A percentile compares a stretch with the other conserved stretches of the same genome.
Evolutionary conservation across 2,329 filamentous ascomycete genomes (phyloP).

Genomic region (Apiospora aurea): DNA sequence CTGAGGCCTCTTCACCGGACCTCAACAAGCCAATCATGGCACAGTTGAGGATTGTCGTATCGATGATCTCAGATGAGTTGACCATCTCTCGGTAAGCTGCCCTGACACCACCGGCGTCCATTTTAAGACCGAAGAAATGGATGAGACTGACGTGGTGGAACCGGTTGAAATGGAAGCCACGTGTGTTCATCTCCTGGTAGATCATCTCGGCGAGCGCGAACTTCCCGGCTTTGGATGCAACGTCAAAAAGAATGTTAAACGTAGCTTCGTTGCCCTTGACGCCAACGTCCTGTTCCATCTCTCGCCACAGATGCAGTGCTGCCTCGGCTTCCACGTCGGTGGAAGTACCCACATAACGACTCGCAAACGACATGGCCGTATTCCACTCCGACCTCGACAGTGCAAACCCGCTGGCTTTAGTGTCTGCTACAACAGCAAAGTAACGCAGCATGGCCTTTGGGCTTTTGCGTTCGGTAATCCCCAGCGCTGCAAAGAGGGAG

Average conservation of each 20-base stretch:
- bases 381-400: constrained; percentile 80
- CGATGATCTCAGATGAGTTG: constrained; percentile 84
- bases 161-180: constrained; percentile 74
- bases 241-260: constrained; percentile 91
- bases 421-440: constrained; percentile 83
- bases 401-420: constrained; percentile 75
- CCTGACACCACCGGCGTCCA: constrained; percentile 77
- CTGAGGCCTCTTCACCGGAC: constrained; percentile 77
- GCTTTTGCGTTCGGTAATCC: constrained; percentile 64
- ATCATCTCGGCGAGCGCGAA: constrained; percentile 85
- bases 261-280: constrained; percentile 77
- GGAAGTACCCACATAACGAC: constrained; percentile 69
- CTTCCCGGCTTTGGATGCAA: constrained; percentile 85
- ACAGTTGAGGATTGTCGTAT: constrained; percentile 85
- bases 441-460: constrained; percentile 78
- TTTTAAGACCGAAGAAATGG: constrained; percentile 79
- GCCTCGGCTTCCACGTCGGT: constrained; percentile 68
- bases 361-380: constrained; percentile 79
- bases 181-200: constrained; percentile 77
- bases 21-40: constrained; percentile 81
- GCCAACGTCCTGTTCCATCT: constrained; percentile 81
- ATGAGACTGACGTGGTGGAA: constrained; percentile 85
- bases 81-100: constrained; percentile 84
- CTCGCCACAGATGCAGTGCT: constrained; percentile 80
- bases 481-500: constrained; percentile 71